Percentiles rank a stretch among this genome's conserved stretches.
Evolutionary conservation across 2,329 filamentous ascomycete species (phyloP).

Genomic region (Microcyclospora tardicrescens): DNA sequence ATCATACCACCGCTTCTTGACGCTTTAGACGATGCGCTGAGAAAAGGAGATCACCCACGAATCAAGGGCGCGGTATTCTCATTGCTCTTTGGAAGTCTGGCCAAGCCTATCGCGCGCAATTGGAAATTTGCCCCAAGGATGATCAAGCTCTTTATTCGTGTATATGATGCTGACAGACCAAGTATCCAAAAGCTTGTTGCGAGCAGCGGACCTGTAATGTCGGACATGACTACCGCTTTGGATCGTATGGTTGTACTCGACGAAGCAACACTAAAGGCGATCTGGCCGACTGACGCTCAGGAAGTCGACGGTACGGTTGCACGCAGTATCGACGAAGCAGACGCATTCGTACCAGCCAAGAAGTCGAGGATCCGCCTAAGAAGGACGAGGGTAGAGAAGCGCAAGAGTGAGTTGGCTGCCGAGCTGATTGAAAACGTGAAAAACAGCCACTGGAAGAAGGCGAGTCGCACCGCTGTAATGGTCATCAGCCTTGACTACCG

Average conservation of each 20-base stretch:
- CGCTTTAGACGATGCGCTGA: constrained; percentile 64
- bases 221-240: constrained; percentile 82
- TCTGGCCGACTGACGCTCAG: constrained; percentile 44
- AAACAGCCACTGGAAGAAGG: constrained; percentile 91
- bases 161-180: constrained; percentile 79
- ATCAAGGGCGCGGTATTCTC: constrained; percentile 95
- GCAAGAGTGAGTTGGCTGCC: constrained; percentile 66
- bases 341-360: constrained; percentile 49
- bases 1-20: constrained; percentile 81
- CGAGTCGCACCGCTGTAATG: constrained; percentile 76
- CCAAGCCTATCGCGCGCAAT: constrained; percentile 77
- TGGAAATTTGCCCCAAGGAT: constrained; percentile 92
- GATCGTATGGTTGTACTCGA: constrained; percentile 79
- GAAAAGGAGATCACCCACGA: constrained; percentile 68
- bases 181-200: constrained; percentile 84
- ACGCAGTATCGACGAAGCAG: constrained; percentile 41
- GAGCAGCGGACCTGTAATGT: constrained; percentile 68
- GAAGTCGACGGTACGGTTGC: constrained; percentile 19
- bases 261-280: constrained; percentile 52
- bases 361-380: constrained; percentile 63
- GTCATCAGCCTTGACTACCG: constrained; percentile 80
- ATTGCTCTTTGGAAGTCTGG: constrained; percentile 72
- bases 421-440: constrained; percentile 69
- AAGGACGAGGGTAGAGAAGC: constrained; percentile 63
- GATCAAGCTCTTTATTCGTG: constrained; percentile 78